phyloP scores from a whole-genome alignment of 2,329 filamentous ascomycete genomes.

The Ascochyta pisi region DNA sequence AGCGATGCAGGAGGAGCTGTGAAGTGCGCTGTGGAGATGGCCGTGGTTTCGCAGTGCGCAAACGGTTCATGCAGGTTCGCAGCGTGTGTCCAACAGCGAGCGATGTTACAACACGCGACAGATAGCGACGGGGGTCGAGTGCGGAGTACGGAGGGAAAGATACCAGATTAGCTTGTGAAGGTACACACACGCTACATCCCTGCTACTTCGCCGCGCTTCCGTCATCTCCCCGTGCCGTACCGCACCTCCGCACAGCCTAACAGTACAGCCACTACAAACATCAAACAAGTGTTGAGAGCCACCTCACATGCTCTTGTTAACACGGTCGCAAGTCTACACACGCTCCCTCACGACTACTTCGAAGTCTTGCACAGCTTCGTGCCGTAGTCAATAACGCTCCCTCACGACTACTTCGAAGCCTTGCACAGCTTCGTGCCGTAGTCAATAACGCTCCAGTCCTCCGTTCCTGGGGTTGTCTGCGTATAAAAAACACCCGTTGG shows the following conservation, averaged over 20 bases:
- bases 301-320: too few species aligned
- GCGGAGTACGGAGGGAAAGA: background rate
- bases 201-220: constrained; percentile 6
- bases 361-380: too few species aligned
- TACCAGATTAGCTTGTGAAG: constrained; percentile 35
- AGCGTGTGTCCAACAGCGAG: background rate
- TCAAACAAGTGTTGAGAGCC: too few species aligned
- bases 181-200: constrained; percentile 21
- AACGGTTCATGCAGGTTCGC: background rate
- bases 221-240: constrained; percentile 16
- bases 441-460: constrained; percentile 44
- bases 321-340: too few species aligned
- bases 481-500: constrained; percentile 45
- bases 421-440: constrained; percentile 46
- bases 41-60: background rate
- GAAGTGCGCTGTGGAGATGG: constrained; percentile 3
- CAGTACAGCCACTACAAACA: too few species aligned
- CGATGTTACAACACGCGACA: constrained; percentile 11
- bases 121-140: constrained; percentile 5
- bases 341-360: too few species aligned
- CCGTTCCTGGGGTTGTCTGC: constrained; percentile 44
- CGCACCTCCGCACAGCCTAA: background rate
- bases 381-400: too few species aligned
- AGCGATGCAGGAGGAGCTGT: constrained; percentile 9
- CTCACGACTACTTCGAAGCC: constrained; percentile 1